Conservation (phyloP, 169 alveolate genomes). For the Plasmodium blacklocki region DNA sequence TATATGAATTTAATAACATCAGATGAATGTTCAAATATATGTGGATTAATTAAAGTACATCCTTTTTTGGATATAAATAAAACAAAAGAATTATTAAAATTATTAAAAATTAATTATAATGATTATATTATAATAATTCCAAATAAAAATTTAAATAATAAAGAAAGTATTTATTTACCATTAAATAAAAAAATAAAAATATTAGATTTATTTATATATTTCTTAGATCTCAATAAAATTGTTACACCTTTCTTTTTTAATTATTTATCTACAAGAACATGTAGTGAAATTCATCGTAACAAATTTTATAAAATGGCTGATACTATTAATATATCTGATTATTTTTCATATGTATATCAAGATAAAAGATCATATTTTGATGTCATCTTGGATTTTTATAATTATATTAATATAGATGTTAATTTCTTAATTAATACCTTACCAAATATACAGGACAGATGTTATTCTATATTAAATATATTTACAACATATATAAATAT, state of each 20-base stretch:
- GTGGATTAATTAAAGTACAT: conserved; percentile 48
- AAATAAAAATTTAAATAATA: conserved; percentile 6
- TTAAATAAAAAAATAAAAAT: conserved; percentile 43
- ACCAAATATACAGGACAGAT: conserved; percentile 47
- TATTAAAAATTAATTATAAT: conserved; percentile 63
- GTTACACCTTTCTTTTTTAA: conserved; percentile 65
- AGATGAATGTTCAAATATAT: conserved; percentile 7
- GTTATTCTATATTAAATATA: conserved; percentile 52
- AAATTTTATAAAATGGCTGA: conserved; percentile 49
- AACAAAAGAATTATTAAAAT: conserved; percentile 36
- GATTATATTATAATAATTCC: conserved; percentile 32
- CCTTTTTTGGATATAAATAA: conserved; percentile 42
- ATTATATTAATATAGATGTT: conserved; percentile 39
- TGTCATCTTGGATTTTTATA: conserved; percentile 47
- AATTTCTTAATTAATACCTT: conserved; percentile 52
- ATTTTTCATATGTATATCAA: conserved; percentile 48
- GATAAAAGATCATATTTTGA: conserved; percentile 71
- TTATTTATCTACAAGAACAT: conserved; percentile 45
- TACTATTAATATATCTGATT: conserved; percentile 47
- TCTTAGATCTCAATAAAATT: conserved; percentile 62
- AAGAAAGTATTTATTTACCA: conserved; percentile 28
- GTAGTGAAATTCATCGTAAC: conserved; percentile 52
- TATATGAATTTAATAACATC: conserved; percentile 36
- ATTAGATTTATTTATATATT: conserved; percentile 57
- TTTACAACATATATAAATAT: background rate